Evolutionary conservation across 1,284 basidiomycete genomes (phyloP).

Genomic region (Rhodotorula sp.): DNA sequence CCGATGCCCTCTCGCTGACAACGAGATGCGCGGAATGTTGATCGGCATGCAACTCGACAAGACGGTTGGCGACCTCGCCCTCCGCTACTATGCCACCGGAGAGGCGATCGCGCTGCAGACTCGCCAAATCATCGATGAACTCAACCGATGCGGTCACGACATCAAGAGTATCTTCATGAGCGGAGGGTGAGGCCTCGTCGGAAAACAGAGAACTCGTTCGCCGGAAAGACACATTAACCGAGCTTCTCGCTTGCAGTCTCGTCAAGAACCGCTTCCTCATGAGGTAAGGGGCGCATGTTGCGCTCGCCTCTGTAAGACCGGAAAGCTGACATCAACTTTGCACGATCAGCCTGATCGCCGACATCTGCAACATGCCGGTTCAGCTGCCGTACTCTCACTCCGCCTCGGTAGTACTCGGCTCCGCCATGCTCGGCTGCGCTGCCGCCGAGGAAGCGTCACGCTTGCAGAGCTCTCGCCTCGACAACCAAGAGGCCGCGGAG

Average conservation of each 20-base stretch:
- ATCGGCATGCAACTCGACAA: slow-evolving; percentile 80
- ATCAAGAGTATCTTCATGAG: slow-evolving; percentile 88
- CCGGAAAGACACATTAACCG: too few relatives aligned
- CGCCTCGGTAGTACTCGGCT: slow-evolving; percentile 84
- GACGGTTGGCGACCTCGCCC: slow-evolving; percentile 75
- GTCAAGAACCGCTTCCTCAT: slow-evolving; percentile 79
- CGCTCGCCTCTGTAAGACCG: slow-evolving; percentile 15
- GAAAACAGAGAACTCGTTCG: slow-evolving; percentile 50
- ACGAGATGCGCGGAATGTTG: slow-evolving; percentile 87
- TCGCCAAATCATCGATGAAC: slow-evolving; percentile 85
- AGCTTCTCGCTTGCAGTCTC: slow-evolving; percentile 53
- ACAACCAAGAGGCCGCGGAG: slow-evolving; percentile 53
- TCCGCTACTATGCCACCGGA: slow-evolving; percentile 85
- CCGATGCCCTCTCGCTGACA: slow-evolving; percentile 91
- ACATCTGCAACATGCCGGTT: slow-evolving; percentile 78
- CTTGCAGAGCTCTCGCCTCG: slow-evolving; percentile 42
- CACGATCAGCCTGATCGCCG: slow-evolving; percentile 63
- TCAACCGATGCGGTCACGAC: slow-evolving; percentile 81
- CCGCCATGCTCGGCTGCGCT: slow-evolving; percentile 88
- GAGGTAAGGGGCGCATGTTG: slow-evolving; percentile 51
- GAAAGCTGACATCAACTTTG: neutral
- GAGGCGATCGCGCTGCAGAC: slow-evolving; percentile 95
- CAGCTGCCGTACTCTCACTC: slow-evolving; percentile 72
- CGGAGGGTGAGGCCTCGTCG: slow-evolving; percentile 48
- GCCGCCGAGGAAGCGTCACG: slow-evolving; percentile 61